Percentiles rank a stretch among this genome's conserved stretches.
These are phyloP conservation scores for Copromyces sp. DNA, from an alignment of 495 filamentous ascomycete species.

Conservation along the genomic window DNA sequence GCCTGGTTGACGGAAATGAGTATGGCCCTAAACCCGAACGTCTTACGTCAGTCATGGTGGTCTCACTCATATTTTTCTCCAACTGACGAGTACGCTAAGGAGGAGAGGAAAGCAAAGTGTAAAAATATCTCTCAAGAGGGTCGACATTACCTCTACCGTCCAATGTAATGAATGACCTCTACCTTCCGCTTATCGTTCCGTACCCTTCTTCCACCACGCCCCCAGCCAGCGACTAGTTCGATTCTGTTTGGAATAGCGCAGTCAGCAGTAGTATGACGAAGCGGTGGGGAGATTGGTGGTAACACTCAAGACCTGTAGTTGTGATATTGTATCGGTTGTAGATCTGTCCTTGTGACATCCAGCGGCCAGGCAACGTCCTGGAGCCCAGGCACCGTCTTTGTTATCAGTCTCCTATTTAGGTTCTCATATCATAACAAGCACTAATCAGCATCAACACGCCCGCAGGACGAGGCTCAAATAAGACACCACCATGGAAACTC, in stretches of 20 bases:
- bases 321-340: neutral
- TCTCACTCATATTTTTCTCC: neutral
- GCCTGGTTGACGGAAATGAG: neutral
- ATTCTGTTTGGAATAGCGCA: no score
- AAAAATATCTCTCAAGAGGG: neutral
- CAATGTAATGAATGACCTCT: neutral
- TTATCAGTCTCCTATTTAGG: neutral
- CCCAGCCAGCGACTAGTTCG: no score
- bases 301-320: neutral
- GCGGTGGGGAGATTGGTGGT: neutral
- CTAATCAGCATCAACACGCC: neutral
- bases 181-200: no score
- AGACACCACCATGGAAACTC: neutral
- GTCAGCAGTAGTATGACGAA: neutral
- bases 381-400: neutral
- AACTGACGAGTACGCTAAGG: neutral
- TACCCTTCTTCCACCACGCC: no score
- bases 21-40: neutral
- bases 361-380: neutral
- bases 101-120: neutral
- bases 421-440: neutral
- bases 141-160: neutral
- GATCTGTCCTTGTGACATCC: neutral
- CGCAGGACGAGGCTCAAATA: neutral
- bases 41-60: neutral